Evolutionary conservation across 2,329 filamentous ascomycete species (phyloP).

Genomic region (Pseudogymnoascus sp.): DNA sequence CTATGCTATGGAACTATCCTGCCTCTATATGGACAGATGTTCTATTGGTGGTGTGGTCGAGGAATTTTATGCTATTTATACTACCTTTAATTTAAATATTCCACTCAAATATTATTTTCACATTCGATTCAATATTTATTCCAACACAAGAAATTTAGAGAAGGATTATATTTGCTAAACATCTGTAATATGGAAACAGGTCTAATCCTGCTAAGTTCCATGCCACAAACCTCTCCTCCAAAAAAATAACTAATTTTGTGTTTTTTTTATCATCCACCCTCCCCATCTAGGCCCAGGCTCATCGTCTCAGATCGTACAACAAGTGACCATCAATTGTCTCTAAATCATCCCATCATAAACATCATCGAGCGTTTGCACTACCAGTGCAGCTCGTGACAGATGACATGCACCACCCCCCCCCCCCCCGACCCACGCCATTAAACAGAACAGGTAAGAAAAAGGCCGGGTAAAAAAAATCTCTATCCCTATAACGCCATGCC

Average conservation of each 20-base stretch:
- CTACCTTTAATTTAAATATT: neutral
- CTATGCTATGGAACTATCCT: neutral
- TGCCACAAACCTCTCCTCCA: neutral
- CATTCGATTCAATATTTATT: neutral
- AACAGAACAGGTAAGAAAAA: conserved; percentile 3
- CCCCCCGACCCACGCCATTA: conserved; percentile 11
- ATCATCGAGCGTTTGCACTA: conserved; percentile 15
- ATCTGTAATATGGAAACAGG: neutral
- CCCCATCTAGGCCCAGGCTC: conserved; percentile 21
- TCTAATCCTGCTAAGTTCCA: neutral
- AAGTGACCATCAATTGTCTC: conserved; percentile 21
- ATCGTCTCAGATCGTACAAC: conserved; percentile 20
- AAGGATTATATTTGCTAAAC: conserved; percentile 5
- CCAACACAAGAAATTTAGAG: neutral
- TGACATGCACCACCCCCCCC: conserved; percentile 12
- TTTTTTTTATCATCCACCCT: conserved; percentile 10
- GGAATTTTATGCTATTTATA: neutral
- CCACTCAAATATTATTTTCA: neutral
- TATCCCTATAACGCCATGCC: conserved; percentile 13
- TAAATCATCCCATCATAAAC: conserved; percentile 14
- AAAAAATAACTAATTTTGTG: conserved; percentile 12
- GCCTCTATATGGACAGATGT: neutral
- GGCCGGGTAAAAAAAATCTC: neutral
- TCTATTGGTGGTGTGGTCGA: neutral
- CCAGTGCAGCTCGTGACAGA: conserved; percentile 1